Conservation (phyloP, 2,329 filamentous ascomycete genomes). For the Botrytis deweyae region DNA sequence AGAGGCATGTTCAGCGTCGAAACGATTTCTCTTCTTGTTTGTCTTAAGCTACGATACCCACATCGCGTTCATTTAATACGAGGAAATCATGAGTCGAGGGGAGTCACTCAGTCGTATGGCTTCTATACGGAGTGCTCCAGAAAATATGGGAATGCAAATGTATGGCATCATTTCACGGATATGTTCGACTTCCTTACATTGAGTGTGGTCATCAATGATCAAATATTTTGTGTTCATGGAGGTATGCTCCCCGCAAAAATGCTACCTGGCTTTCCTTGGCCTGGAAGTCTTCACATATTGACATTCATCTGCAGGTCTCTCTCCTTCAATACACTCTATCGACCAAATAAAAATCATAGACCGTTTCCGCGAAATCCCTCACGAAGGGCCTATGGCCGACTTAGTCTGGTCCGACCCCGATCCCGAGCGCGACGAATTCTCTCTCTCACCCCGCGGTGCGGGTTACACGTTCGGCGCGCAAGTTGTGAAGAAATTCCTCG, state of each 20-base stretch:
- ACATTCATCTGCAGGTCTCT: conserved; percentile 57
- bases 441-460: conserved; percentile 85
- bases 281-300: conserved; percentile 14
- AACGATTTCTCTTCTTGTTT: conserved; percentile 96
- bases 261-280: conserved; percentile 24
- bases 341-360: conserved; percentile 99
- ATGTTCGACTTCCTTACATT: conserved; percentile 99
- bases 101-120: conserved; percentile 97
- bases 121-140: conserved; percentile 98
- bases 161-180: conserved; percentile 99
- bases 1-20: conserved; percentile 98
- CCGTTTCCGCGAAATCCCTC: conserved; percentile 95
- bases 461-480: conserved; percentile 98
- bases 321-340: conserved; percentile 92
- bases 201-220: conserved; percentile 96
- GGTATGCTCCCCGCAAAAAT: conserved; percentile 49
- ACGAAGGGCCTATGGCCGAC: conserved; percentile 99
- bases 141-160: conserved; percentile 97
- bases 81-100: conserved; percentile 95
- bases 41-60: conserved; percentile 94
- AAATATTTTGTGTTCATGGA: conserved; percentile 98
- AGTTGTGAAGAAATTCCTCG: conserved; percentile 96
- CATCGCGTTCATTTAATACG: conserved; percentile 93
- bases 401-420: conserved; percentile 98
- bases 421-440: conserved; percentile 96